phyloP scores from a whole-genome alignment of 139 green algal genomes.

The Astrephomene gubernaculifera region DNA sequence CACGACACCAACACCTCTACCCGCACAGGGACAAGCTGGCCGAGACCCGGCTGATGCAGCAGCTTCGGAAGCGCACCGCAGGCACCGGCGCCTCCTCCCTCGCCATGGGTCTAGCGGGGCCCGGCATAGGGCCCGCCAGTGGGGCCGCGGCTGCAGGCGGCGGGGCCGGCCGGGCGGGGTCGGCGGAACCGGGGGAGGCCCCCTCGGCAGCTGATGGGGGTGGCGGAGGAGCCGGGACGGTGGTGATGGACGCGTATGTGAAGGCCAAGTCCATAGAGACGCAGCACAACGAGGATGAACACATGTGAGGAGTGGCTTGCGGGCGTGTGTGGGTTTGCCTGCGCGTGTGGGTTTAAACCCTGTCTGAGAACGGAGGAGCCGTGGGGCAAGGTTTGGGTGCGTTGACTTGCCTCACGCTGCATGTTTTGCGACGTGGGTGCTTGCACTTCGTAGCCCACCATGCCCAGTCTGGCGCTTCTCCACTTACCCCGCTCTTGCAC shows the following conservation, averaged over 20 bases:
- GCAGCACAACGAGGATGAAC: slow-evolving; percentile 26
- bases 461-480: neutral
- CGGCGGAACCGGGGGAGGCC: neutral
- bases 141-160: neutral
- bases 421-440: too few species aligned
- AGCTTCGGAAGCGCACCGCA: slow-evolving; percentile 11
- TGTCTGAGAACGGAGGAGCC: too few species aligned
- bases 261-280: slow-evolving; percentile 37
- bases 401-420: too few species aligned
- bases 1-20: neutral
- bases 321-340: too few species aligned
- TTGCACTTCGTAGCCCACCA: too few species aligned
- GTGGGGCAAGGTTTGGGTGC: too few species aligned
- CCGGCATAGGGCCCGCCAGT: slow-evolving; percentile 6
- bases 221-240: too few species aligned
- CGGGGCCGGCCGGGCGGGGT: neutral
- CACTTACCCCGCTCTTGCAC: neutral
- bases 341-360: too few species aligned
- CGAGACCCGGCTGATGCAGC: slow-evolving; percentile 37
- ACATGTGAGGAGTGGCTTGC: slow-evolving; percentile 29
- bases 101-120: slow-evolving; percentile 3
- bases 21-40: slow-evolving; percentile 22
- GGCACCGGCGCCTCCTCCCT: slow-evolving; percentile 13
- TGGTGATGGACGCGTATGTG: slow-evolving; percentile 35
- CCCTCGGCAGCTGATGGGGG: neutral